Conservation (phyloP, 352 stramenopile genomes). For the Sclerospora graminicola region DNA sequence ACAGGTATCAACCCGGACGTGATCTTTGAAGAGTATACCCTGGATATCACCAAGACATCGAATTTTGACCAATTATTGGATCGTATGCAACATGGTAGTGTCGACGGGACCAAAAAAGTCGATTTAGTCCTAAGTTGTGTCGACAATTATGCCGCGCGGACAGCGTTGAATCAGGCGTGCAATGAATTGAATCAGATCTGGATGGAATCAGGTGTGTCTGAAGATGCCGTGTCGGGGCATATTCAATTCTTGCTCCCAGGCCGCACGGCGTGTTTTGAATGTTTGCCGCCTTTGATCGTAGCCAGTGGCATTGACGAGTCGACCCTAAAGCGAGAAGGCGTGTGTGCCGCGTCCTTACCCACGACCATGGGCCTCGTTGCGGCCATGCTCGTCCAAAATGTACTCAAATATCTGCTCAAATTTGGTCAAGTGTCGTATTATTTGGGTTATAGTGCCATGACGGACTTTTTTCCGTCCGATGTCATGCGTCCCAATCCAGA, state of each 20-base stretch:
- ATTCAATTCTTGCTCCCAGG: slow-evolving; percentile 83
- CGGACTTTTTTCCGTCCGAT: slow-evolving; percentile 78
- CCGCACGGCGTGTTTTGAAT: slow-evolving; percentile 85
- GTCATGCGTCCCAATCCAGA: slow-evolving; percentile 79
- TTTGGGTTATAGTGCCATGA: slow-evolving; percentile 81
- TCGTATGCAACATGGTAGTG: slow-evolving; percentile 53
- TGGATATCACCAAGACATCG: slow-evolving; percentile 78
- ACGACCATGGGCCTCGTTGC: slow-evolving; percentile 87
- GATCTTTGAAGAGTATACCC: slow-evolving; percentile 78
- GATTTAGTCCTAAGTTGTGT: slow-evolving; percentile 85
- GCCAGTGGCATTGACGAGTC: slow-evolving; percentile 80
- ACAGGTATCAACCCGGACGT: slow-evolving; percentile 85
- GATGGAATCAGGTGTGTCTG: slow-evolving; percentile 88
- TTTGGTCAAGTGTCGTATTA: slow-evolving; percentile 87
- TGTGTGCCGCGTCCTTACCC: slow-evolving; percentile 81
- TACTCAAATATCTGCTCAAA: slow-evolving; percentile 75
- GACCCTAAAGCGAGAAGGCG: slow-evolving; percentile 81
- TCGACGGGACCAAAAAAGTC: slow-evolving; percentile 45
- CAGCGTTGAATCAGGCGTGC: slow-evolving; percentile 81
- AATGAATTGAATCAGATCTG: slow-evolving; percentile 80
- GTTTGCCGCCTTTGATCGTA: slow-evolving; percentile 78
- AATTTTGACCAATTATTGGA: slow-evolving; percentile 83
- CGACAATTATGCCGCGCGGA: slow-evolving; percentile 85
- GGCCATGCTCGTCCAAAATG: slow-evolving; percentile 81
- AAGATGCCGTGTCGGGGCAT: slow-evolving; percentile 84